Base-by-base conservation (phyloP, 345 rosid species). In the Melastoma malabathricum region DNA sequence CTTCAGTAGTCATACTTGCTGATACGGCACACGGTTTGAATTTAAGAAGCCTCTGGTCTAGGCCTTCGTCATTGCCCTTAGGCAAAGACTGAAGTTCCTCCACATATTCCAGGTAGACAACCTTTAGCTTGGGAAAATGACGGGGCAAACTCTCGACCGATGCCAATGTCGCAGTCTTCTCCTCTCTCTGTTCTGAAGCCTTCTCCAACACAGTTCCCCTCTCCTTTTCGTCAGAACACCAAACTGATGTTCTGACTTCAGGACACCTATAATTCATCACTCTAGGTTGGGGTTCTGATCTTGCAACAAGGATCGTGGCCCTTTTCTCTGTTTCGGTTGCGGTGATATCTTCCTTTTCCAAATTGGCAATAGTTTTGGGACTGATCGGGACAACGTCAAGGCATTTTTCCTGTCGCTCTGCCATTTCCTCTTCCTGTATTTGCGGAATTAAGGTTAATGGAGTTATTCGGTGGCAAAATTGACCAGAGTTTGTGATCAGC, bases 21-120 rank as follows among this genome's bases (percentile, higher is more conserved):
- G 52, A 18, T 46, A 51, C 2, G 27, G 15, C 13, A 27, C 56
- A 51, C 41, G 70, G 63, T 50, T 60, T 75, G 80, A 83, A 83
- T 71, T 73, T 75, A 75, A 80, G 77, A 13, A 72, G 27, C 47
- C 84, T 66, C 48, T 70, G 72, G 52, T 83, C 92, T 60, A 75
- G 79, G 22, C 15, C 47, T 58, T 58, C 57, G 53, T 44, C 69
- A 41, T 73, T 62, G 39, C 49, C 50, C 13, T 44, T 9, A 17
- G n/a, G 38, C 13, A 75, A 48, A 50, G 70, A 67, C 41, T 46
- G 59, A 41, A 79, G 51, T 64, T 83, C 92, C 59, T 72, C 80
- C 48, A 77, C 56, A 45, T 77, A 79, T 23, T 80, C 84, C 3
- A 80, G 69, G 48, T 73, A 77, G 22, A 71, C 71, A 14, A 79